phyloP scores from a whole-genome alignment of 1,284 basidiomycete genomes.

The Moesziomyces sp. region DNA sequence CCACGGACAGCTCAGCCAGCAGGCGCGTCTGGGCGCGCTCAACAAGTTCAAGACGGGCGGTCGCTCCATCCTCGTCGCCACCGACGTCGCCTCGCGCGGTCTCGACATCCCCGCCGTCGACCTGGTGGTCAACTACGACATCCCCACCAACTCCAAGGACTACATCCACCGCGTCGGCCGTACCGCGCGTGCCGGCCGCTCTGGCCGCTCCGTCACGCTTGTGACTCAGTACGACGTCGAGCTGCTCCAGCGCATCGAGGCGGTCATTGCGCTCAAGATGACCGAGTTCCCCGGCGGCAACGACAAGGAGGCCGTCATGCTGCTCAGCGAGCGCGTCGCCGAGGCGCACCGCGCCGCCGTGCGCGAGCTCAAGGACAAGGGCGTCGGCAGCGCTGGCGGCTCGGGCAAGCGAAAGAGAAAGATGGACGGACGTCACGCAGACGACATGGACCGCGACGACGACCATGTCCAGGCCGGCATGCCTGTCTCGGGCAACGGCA shows the following conservation, averaged over 20 bases:
- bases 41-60: slow-evolving; percentile 96
- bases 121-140: slow-evolving; percentile 97
- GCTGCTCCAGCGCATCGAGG: slow-evolving; percentile 85
- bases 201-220: slow-evolving; percentile 93
- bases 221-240: slow-evolving; percentile 99
- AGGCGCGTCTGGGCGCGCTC: slow-evolving; percentile 90
- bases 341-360: slow-evolving; percentile 87
- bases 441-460: slow-evolving; percentile 66
- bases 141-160: slow-evolving; percentile 98
- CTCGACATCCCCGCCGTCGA: slow-evolving; percentile 97
- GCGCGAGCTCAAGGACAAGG: slow-evolving; percentile 72
- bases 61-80: slow-evolving; percentile 90
- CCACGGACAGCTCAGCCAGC: slow-evolving; percentile 94
- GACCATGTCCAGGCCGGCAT: slow-evolving; percentile 57
- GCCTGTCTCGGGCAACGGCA: slow-evolving; percentile 31
- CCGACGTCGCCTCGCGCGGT: slow-evolving; percentile 92
- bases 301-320: slow-evolving; percentile 88
- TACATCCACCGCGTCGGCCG: slow-evolving; percentile 98
- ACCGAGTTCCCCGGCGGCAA: slow-evolving; percentile 80
- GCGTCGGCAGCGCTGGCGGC: slow-evolving; percentile 55
- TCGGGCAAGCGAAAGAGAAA: slow-evolving; percentile 60
- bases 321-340: slow-evolving; percentile 87
- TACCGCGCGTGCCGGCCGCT: slow-evolving; percentile 93
- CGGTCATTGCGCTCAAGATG: slow-evolving; percentile 90
- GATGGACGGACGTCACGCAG: slow-evolving; percentile 40